Evolutionary conservation across 768 basidiomycete genomes (phyloP), one percentile per base, ranked within the genome.

Genomic region (Scleroderma bovista): DNA sequence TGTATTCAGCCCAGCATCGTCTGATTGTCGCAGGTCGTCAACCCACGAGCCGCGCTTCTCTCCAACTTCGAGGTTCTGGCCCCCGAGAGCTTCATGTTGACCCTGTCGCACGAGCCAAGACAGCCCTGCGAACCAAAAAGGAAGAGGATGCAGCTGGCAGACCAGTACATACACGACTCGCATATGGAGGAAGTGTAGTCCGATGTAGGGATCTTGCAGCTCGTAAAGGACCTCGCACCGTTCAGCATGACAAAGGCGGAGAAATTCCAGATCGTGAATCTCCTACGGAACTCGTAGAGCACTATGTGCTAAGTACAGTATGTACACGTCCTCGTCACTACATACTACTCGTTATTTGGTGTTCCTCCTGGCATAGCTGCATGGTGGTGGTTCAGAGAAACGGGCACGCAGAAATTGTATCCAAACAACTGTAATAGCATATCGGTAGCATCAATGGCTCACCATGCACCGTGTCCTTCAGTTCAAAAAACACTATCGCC

Each of bases 221-320:
- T 96, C 12, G 80, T 87, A 16, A 78, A 80, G 50, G 72, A 72
- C 34, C 79, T 97, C 10, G 77, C 79, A 2, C 71, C 79, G 17
- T 87, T 81, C 54, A 75, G 78, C 31, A 71, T 97, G 53, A 94
- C 93, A 1, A 96, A 94, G 59, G 81, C 87, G 3, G 94, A 97
- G 73, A 93, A 93, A 61, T 75, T 96, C 3, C 91, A 94, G 60
- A 76, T 96, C 32, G 84, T 91, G n/a, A 96, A 97, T 60, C 75
- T 1, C 94, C 94, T 2, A 84, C 80, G 7, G 76, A 82, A 42
- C 73, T 83, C 0, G 90, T 95, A 22, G 90, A 93, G 63, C 80
- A 95, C 22, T 94, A 96, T 60, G 86, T 90, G n/a, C n/a, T n/a
- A n/a, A n/a, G n/a, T n/a, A n/a, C n/a, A n/a, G n/a, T n/a, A n/a